Evolutionary conservation across 2,329 filamentous ascomycete genomes (phyloP), one percentile per base, ranked within the genome.

Genomic region (Fusarium hostae): DNA sequence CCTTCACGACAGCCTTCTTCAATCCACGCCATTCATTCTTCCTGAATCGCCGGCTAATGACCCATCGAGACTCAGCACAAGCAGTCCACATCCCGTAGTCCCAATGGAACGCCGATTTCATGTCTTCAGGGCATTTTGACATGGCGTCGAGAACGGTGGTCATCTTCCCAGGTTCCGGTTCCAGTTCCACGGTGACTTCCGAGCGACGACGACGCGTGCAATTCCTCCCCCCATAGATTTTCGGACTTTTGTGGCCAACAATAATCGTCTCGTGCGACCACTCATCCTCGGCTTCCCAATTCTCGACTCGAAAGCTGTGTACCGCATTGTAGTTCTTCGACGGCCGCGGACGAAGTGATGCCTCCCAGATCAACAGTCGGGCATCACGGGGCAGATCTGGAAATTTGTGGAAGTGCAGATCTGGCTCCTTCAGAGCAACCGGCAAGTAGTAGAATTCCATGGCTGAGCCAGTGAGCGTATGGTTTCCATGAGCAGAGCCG

Each of bases 41-140:
- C 20, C 18, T n/a, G 34, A 61, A 62, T 2, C 24, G 28, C 16
- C 24, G 39, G 30, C 5, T 18, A 1, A 62, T 48, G 6, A 58
- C 34, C 16, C 35, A 10, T 22, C 59, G 28, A 26, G 59, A 62
- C 18, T 62, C 59, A 13, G 1, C 5, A 22, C 59, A 62, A 5
- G 59, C 59, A 2, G 22, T n/a, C 59, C 59, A 62, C 4, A 62
- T 13, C 13, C 59, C 59, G 15, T 30, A 24, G 18, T 62, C 59
- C 52, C 52, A 62, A 37, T 48, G 37, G 2, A 30, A 22, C 9
- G 44, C 41, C 8, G 59, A 63, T 10, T 37, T 52, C 22, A n/a
- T 12, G 1, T 4, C 18, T 26, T 52, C 48, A 9, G 22, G 13
- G 18, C 22, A 37, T 16, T 8, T n/a, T 13, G 48, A n/a, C 32